These are phyloP conservation scores for Xylariaceae sp. DNA, from an alignment of 2,329 filamentous ascomycete species.

Conservation along the genomic window DNA sequence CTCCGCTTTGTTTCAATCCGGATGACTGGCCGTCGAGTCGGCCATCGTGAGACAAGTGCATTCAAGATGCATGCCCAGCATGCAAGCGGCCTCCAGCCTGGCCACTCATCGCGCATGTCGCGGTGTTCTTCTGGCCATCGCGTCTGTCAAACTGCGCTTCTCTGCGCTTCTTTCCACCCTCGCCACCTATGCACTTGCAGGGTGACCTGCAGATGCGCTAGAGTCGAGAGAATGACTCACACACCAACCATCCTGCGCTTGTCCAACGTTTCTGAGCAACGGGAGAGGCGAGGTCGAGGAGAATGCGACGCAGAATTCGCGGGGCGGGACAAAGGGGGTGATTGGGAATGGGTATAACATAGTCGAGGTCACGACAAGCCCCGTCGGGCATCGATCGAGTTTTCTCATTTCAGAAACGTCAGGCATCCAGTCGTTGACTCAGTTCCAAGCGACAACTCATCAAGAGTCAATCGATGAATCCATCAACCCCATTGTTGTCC, in stretches of 20 bases:
- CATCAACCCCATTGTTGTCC: conserved; percentile 16
- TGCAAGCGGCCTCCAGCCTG: conserved; percentile 23
- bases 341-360: conserved; percentile 30
- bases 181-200: conserved; percentile 24
- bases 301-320: conserved; percentile 16
- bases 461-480: conserved; percentile 15
- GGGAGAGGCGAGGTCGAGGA: conserved; percentile 17
- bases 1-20: conserved; percentile 23
- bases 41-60: conserved; percentile 28
- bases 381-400: conserved; percentile 21
- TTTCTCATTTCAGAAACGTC: conserved; percentile 21
- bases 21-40: conserved; percentile 26
- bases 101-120: conserved; percentile 31
- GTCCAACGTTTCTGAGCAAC: conserved; percentile 22
- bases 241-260: conserved; percentile 21
- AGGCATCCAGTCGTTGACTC: conserved; percentile 21
- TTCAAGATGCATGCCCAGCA: conserved; percentile 21
- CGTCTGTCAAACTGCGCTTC: conserved; percentile 26
- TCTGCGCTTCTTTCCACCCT: conserved; percentile 16
- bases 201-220: conserved; percentile 27
- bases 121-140: conserved; percentile 26
- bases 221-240: conserved; percentile 28
- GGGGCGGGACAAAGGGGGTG: conserved; percentile 15
- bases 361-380: conserved; percentile 21
- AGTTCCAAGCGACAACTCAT: conserved; percentile 18